A percentile compares a stretch with the other conserved stretches of the same genome.
Conservation (phyloP, 1,284 basidiomycete species). For the Apiotrichum porosum region DNA sequence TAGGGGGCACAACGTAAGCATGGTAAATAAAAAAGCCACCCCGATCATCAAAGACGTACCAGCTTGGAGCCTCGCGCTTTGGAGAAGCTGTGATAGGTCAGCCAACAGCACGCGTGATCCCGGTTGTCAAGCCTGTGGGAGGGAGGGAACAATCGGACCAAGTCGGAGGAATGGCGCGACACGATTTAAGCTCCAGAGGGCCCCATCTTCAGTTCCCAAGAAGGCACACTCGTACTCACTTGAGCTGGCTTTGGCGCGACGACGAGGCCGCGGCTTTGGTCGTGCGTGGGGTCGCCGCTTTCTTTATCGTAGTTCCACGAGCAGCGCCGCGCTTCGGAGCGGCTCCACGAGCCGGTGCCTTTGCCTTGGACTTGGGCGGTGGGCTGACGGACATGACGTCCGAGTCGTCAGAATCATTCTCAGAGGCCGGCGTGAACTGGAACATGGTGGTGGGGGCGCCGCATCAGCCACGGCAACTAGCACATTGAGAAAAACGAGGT, state of each 20-base stretch:
- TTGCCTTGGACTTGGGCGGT: background rate
- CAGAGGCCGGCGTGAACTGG: conserved; percentile 2
- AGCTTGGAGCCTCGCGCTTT: conserved; percentile 5
- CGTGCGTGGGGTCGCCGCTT: background rate
- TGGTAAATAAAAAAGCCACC: background rate
- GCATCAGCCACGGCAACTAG: no score
- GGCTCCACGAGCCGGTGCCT: background rate
- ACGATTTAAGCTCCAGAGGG: no score
- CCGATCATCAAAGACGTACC: background rate
- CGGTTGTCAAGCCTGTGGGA: no score
- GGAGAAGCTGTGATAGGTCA: background rate
- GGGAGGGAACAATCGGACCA: background rate
- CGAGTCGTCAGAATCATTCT: background rate
- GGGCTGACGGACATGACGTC: background rate
- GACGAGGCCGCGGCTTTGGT: background rate
- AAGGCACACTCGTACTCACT: conserved; percentile 4
- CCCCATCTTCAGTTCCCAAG: no score
- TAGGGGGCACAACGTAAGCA: no score
- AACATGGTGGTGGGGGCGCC: no score
- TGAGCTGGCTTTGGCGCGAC: conserved; percentile 6
- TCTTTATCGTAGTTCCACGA: background rate
- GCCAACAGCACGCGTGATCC: background rate
- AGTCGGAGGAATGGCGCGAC: background rate
- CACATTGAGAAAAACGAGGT: no score
- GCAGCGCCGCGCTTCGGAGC: background rate